Percentiles rank a stretch among this genome's conserved stretches.
These are phyloP conservation scores for Entomophthora muscae DNA, from an alignment of 371 early-diverging fungal species.

Conservation along the genomic window DNA sequence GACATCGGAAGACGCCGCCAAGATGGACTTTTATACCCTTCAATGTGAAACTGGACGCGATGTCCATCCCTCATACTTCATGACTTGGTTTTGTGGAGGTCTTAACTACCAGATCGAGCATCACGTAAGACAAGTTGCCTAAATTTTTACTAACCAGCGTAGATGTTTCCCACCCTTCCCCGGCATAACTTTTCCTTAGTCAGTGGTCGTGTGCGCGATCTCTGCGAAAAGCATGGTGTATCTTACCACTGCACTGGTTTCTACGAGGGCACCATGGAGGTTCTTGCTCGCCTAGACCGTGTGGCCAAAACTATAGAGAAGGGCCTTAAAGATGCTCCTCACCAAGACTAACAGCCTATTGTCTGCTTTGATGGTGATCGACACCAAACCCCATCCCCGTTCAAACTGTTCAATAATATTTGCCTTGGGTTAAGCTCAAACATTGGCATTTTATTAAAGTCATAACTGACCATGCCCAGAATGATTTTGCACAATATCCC, in stretches of 20 bases:
- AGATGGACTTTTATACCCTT: constrained; percentile 59
- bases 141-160: background rate
- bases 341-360: background rate
- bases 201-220: constrained; percentile 35
- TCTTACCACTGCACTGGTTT: constrained; percentile 51
- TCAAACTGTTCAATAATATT: too few species aligned
- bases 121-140: constrained; percentile 22
- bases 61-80: constrained; percentile 33
- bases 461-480: background rate
- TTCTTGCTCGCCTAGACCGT: constrained; percentile 36
- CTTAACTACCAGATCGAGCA: constrained; percentile 73
- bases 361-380: background rate
- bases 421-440: too few species aligned
- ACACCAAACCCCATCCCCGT: too few species aligned
- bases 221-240: constrained; percentile 56
- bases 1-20: constrained; percentile 40
- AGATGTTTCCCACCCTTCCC: constrained; percentile 67
- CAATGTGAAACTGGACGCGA: constrained; percentile 69
- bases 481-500: background rate
- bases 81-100: constrained; percentile 73
- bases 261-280: constrained; percentile 50
- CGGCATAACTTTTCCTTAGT: constrained; percentile 50
- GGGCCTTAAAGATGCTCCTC: background rate
- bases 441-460: background rate
- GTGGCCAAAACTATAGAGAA: constrained; percentile 18